Evolutionary conservation across 2,329 filamentous ascomycete species (phyloP), one percentile per base, ranked within the genome.

Genomic region (Colletotrichum sp.): DNA sequence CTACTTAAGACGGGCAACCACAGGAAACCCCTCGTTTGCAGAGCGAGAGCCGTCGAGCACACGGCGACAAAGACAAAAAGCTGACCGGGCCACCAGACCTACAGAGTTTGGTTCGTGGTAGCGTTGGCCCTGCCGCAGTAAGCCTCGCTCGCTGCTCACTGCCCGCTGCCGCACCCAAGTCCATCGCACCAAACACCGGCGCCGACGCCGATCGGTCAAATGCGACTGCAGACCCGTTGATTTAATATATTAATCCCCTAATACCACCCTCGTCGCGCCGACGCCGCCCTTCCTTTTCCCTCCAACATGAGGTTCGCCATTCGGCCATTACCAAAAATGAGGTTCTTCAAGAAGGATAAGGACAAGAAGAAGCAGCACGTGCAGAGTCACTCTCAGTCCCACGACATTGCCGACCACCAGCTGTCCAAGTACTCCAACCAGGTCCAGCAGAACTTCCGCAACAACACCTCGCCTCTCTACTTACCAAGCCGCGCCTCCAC

Each of bases 401-500:
- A 74, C 49, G 71, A 73, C 7, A 59, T 76, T 30, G 60, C 73
- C 59, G 73, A 76, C 15, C 34, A 59, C 32, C 74, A 76, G 52
- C 30, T 76, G 64, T 63, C 71, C 57, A 76, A 76, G 65, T 76
- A 76, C 49, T 76, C 74, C 18, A 64, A 71, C 10, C 74, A 74
- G 36, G 74, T 76, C 30, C 74, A 76, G 65, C 70, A 76, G 49
- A 76, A 69, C 65, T 76, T 69, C 39, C 74, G 74, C 64, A 74
- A 65, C 49, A 30, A 69, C 34, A 34, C 34, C 70, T 76, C 74
- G 59, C 74, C 74, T 12, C 63, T 80, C 28, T 84, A 83, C 75
- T 84, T 83, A 71, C 86, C 87, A 10, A 88, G 86, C 7, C 79
- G 79, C 28, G 79, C 81, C 32, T 90, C 89, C 8, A 85, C 87